Percentiles rank a stretch among this genome's conserved stretches.
Conservation (phyloP, 2,329 filamentous ascomycete species). For the Colletotrichum sp. region DNA sequence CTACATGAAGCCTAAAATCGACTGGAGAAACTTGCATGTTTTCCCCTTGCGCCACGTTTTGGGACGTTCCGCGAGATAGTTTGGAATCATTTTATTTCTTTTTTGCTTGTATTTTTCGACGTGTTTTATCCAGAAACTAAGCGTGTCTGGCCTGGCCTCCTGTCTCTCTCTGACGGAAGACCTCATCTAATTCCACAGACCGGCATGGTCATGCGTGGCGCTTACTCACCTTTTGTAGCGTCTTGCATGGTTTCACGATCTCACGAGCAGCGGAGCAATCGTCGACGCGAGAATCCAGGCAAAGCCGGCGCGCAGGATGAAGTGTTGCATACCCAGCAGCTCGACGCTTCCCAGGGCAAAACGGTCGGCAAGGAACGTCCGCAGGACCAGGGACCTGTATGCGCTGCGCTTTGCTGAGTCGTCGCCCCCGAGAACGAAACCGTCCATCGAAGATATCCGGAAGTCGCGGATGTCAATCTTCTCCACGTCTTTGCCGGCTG, state of each 20-base stretch:
- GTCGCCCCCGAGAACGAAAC: constrained; percentile 44
- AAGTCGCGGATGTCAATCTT: constrained; percentile 49
- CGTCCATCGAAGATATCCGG: constrained; percentile 57
- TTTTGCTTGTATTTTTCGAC: not conserved
- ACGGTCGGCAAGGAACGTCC: constrained; percentile 49
- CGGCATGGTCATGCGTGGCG: not conserved
- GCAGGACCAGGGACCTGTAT: constrained; percentile 44
- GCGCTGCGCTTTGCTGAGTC: constrained; percentile 27
- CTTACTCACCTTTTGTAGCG: not conserved
- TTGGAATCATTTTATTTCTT: not conserved
- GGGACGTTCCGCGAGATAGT: not conserved
- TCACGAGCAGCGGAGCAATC: constrained; percentile 2
- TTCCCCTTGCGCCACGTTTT: not conserved
- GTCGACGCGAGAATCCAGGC: constrained; percentile 34
- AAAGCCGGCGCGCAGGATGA: constrained; percentile 35
- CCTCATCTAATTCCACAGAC: not conserved
- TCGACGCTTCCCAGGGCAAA: constrained; percentile 40
- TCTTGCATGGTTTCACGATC: not conserved
- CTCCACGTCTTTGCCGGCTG: constrained; percentile 10
- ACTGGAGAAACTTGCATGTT: not conserved
- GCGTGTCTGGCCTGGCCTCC: not conserved
- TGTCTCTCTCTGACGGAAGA: not conserved
- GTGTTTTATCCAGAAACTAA: not conserved
- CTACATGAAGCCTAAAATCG: not conserved
- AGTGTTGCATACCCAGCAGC: constrained; percentile 34